Conservation (phyloP, 2,329 filamentous ascomycete genomes). For the Calonectria multiphialidica region DNA sequence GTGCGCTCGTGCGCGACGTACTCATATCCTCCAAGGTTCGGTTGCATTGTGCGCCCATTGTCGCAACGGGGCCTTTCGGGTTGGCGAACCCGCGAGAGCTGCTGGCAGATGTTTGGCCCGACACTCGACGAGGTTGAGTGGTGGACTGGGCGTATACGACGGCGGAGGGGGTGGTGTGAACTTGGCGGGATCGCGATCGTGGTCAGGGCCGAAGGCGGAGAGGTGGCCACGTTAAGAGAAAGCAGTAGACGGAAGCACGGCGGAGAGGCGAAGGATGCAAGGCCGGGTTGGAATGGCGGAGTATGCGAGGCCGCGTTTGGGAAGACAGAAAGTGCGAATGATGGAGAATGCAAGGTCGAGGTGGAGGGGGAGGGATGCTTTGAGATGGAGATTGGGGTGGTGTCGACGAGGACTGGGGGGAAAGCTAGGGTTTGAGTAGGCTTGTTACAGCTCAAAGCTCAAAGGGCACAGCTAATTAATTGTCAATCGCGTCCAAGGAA, state of each 20-base stretch:
- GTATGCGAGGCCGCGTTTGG: background rate
- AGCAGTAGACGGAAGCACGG: background rate
- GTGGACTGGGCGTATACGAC: background rate
- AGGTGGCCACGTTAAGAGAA: background rate
- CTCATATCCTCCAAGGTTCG: slow-evolving; percentile 57
- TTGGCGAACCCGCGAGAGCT: background rate
- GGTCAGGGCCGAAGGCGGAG: background rate
- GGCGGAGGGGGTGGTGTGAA: background rate
- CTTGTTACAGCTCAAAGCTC: background rate
- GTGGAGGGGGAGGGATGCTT: background rate
- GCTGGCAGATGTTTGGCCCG: background rate
- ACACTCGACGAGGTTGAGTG: background rate
- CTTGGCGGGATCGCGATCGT: background rate
- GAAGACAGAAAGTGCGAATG: background rate
- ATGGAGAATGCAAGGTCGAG: background rate
- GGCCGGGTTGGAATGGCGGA: background rate
- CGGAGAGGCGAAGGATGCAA: background rate
- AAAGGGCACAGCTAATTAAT: slow-evolving; percentile 2
- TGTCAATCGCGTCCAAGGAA: slow-evolving; percentile 6
- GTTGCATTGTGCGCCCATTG: slow-evolving; percentile 56
- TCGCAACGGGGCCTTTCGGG: slow-evolving; percentile 12
- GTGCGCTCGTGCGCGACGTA: slow-evolving; percentile 47
- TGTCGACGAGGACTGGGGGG: background rate
- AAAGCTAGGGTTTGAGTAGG: background rate
- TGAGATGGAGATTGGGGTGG: background rate